Evolutionary conservation across 2,329 filamentous ascomycete species (phyloP), one percentile per base, ranked within the genome.

Genomic region (Colletotrichum tropicale): DNA sequence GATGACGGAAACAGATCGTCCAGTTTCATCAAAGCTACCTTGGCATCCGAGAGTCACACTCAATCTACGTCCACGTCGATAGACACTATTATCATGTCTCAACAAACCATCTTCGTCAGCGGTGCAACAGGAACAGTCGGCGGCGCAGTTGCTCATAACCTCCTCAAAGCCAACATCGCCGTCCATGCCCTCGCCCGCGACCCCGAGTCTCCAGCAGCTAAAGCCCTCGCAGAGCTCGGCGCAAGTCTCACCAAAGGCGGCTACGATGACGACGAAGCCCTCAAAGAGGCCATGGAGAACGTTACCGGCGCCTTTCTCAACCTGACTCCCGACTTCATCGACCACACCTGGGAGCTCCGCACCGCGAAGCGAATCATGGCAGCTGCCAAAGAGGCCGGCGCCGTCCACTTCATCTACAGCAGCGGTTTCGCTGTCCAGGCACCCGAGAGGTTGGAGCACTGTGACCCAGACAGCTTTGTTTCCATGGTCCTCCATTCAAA

Each of bases 121-220:
- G 83, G 82, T 66, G 84, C 84, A 8, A 88, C 86, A 2, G 86
- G 86, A 32, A 82, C 76, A 55, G 85, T 86, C 75, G 86, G 87
- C 62, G 81, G 81, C 6, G 81, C 84, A 12, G 74, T 87, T 30
- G 80, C 83, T 67, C 79, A 80, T 34, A 78, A 82, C 48, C 85
- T 87, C 34, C 82, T 81, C 30, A 77, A 79, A 9, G 71, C 81
- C 6, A 78, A 78, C 36, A 79, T 81, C 77, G 67, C 76, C n/a
- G 79, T 85, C 34, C 70, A 79, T 62, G 81, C 84, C 52, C 81
- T 84, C 9, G 78, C 78, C n/a, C 83, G 87, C 18, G 72, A 81
- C 43, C 78, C 81, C 1, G 66, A 79, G 1, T 82, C 84, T 3
- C 71, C 81, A 1, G 78, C 80, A 3, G 83, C 85, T 8, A 74